Percentiles rank a stretch among this genome's conserved stretches.
phyloP scores from a whole-genome alignment of 2,329 filamentous ascomycete genomes.

The Ilyonectria destructans region DNA sequence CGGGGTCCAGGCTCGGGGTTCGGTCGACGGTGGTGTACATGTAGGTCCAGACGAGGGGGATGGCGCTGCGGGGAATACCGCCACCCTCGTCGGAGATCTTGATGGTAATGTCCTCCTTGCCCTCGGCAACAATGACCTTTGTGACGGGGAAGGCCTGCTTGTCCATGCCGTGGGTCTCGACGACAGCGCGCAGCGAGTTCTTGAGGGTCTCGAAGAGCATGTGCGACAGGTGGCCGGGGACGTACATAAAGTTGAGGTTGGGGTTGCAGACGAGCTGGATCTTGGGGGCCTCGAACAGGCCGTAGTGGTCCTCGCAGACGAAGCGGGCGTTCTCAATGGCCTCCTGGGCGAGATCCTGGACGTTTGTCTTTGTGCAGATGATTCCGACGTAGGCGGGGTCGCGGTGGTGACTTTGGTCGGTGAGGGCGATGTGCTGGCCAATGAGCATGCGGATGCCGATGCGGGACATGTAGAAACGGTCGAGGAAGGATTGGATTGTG shows the following conservation, averaged over 20 bases:
- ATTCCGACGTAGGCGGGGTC: conserved; percentile 98
- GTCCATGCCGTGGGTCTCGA: conserved; percentile 94
- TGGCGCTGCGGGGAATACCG: conserved; percentile 92
- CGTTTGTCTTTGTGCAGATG: conserved; percentile 99
- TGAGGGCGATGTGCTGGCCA: conserved; percentile 97
- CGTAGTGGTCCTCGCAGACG: conserved; percentile 98
- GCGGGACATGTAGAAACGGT: conserved; percentile 99
- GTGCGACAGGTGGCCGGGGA: conserved; percentile 97
- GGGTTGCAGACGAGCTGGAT: conserved; percentile 97
- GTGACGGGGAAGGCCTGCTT: conserved; percentile 97
- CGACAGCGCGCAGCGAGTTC: conserved; percentile 96
- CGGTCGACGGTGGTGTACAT: conserved; percentile 99
- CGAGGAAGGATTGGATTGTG: conserved; percentile 96
- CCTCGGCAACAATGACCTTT: conserved; percentile 97
- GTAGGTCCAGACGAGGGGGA: conserved; percentile 99
- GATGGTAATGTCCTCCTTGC: conserved; percentile 98
- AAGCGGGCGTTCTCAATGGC: conserved; percentile 99
- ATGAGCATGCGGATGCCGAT: conserved; percentile 99
- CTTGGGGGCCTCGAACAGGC: conserved; percentile 95
- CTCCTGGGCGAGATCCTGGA: conserved; percentile 93
- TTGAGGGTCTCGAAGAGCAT: conserved; percentile 99
- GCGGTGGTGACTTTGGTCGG: conserved; percentile 89
- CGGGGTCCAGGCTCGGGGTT: conserved; percentile 93
- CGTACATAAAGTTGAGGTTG: conserved; percentile 98
- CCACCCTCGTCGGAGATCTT: conserved; percentile 98